phyloP scores from a whole-genome alignment of 179 eudicot genomes.

The Drosera spatulata region DNA sequence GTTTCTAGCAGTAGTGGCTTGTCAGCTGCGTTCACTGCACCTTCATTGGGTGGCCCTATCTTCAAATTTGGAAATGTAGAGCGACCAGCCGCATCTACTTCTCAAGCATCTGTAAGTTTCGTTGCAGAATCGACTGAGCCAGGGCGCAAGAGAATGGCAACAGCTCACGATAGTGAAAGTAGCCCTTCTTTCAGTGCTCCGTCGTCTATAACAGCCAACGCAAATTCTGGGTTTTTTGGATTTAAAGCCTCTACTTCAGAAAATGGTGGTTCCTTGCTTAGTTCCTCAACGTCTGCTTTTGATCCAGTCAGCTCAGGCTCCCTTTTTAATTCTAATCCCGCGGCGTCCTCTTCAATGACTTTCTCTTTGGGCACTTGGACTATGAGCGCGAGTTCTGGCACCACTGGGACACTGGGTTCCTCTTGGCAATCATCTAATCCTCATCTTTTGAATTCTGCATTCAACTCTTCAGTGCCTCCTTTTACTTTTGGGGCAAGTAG shows the following conservation, averaged over 20 bases:
- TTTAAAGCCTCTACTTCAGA: slow-evolving; percentile 20
- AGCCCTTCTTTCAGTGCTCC: slow-evolving; percentile 11
- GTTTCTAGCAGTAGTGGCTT: slow-evolving; percentile 6
- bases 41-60: slow-evolving; percentile 18
- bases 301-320: slow-evolving; percentile 20
- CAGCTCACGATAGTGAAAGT: slow-evolving; percentile 12
- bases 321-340: slow-evolving; percentile 13
- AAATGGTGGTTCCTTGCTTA: slow-evolving; percentile 16
- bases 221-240: slow-evolving; percentile 25
- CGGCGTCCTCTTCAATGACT: slow-evolving; percentile 20
- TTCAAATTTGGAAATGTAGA: slow-evolving; percentile 22
- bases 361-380: slow-evolving; percentile 1
- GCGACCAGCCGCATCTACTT: slow-evolving; percentile 13
- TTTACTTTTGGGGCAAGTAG: slow-evolving; percentile 25
- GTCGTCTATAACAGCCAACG: slow-evolving; percentile 15
- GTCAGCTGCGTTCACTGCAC: background rate
- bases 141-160: slow-evolving; percentile 17
- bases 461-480: slow-evolving; percentile 13
- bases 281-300: slow-evolving; percentile 20
- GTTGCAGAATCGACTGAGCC: slow-evolving; percentile 15
- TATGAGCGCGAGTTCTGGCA: slow-evolving; percentile 15
- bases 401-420: slow-evolving; percentile 21
- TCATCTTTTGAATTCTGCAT: slow-evolving; percentile 13
- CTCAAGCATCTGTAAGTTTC: slow-evolving; percentile 14
- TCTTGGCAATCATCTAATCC: slow-evolving; percentile 24